Evolutionary conservation across 805 yeast genomes (phyloP).

Genomic region (Metschnikowia similis): DNA sequence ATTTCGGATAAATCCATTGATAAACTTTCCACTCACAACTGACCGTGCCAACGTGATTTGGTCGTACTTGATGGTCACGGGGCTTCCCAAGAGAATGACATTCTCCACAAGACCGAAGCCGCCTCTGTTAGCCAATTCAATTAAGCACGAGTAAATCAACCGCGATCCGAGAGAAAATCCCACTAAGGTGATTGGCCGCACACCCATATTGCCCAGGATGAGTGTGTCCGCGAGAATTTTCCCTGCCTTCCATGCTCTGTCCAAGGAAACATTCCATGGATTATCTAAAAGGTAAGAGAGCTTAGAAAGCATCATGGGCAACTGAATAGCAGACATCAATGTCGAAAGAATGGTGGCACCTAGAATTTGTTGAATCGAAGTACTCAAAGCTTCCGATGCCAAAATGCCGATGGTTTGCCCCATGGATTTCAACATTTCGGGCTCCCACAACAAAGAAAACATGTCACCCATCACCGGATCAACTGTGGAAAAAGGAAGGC

Average conservation of each 20-base stretch:
- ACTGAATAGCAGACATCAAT: conserved; percentile 86
- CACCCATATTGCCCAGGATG: conserved; percentile 82
- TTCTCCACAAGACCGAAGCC: conserved; percentile 87
- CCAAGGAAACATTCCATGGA: conserved; percentile 97
- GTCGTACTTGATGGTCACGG: conserved; percentile 73
- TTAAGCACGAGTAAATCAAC: conserved; percentile 81
- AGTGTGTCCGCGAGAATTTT: conserved; percentile 85
- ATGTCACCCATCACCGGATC: conserved; percentile 98
- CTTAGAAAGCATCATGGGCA: conserved; percentile 88
- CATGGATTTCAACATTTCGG: conserved; percentile 91
- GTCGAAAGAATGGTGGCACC: conserved; percentile 89
- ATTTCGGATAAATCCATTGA: conserved; percentile 85
- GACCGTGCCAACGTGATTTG: conserved; percentile 75
- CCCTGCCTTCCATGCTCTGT: conserved; percentile 97
- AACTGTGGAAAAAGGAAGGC: conserved; percentile 92
- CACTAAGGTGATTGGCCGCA: conserved; percentile 84
- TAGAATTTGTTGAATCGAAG: conserved; percentile 89
- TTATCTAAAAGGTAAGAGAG: conserved; percentile 86
- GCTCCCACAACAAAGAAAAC: conserved; percentile 93
- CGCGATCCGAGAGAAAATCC: conserved; percentile 95
- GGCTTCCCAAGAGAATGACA: conserved; percentile 84
- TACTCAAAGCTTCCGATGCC: conserved; percentile 89
- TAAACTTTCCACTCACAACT: conserved; percentile 83
- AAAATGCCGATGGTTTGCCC: conserved; percentile 94
- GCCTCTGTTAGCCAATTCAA: conserved; percentile 79